Base-by-base conservation (phyloP, 345 rosid species). In the Tarenaya hassleriana region DNA sequence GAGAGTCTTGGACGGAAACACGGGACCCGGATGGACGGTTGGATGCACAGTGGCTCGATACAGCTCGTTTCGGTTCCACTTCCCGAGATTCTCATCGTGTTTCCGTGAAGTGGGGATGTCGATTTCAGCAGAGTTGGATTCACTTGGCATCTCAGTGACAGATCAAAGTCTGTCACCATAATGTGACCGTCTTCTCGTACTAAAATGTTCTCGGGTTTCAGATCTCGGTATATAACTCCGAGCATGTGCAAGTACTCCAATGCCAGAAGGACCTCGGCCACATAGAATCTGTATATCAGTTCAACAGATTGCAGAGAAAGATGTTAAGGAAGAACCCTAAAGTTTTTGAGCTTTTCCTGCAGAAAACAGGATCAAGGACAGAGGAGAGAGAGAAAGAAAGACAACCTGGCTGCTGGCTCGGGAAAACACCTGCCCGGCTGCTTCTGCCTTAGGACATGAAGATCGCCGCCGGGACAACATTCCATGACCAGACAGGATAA, bases 201-300 rank as follows among this genome's bases (percentile, higher is more conserved):
- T 33, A 91, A 82, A 62, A 91, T 91, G 78, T 91, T 91, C 48
- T 91, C 98, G 0, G 98, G 95, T 72, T 91, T 91, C 70, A 91
- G 66, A 72, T 91, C 98, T 1, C 96, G 73, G 63, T 87, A 91
- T 35, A 91, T 73, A 43, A 91, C 81, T 41, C 98, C 98, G 7
- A 91, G 92, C 98, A 91, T 87, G 77, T 91, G 98, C 72, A 91
- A 69, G 64, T 91, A 91, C 71, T 91, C 98, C 78, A 91, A 61
- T 11, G 98, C 98, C 10, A 91, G 96, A 55, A 91, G 95, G 50
- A 87, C 98, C 68, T 91, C 98, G 0, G 98, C 98, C 0, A 87
- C 95, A 52, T 91, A 91, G 63, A 91, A 91, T 79, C 98, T 91
- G 67, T 52, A 13, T 2, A 19, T 24, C 5, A 24, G 29, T 5